These are phyloP conservation scores for Fusarium sp. DNA, from an alignment of 2,329 filamentous ascomycete genomes.

Conservation along the genomic window DNA sequence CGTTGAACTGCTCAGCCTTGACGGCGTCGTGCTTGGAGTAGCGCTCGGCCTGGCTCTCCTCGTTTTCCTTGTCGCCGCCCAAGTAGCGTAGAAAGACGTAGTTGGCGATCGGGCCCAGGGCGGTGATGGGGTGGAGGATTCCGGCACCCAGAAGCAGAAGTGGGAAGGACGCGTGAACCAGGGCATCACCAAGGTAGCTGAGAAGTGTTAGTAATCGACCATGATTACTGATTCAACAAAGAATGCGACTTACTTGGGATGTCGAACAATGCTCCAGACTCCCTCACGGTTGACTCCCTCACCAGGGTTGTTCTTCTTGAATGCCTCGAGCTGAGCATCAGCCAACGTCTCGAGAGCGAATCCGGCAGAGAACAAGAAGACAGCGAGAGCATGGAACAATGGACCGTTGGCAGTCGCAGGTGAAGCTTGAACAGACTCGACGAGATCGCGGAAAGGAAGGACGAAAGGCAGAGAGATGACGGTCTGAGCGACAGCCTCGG, in stretches of 20 bases:
- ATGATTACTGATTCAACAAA: rapidly evolving
- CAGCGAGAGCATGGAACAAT: background rate
- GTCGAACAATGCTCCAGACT: constrained; percentile 26
- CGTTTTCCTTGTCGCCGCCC: constrained; percentile 14
- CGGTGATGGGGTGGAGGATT: constrained; percentile 6
- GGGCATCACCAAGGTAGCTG: constrained; percentile 17
- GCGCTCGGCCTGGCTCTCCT: constrained; percentile 8
- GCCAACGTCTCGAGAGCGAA: constrained; percentile 14
- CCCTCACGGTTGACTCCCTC: constrained; percentile 11
- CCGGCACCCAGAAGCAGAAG: constrained; percentile 11
- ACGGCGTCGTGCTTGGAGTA: constrained; percentile 12
- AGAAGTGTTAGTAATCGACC: background rate
- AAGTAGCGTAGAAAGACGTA: constrained; percentile 20
- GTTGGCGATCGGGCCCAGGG: constrained; percentile 10
- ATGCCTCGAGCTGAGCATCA: constrained; percentile 11
- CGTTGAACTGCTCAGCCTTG: background rate
- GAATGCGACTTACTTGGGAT: constrained; percentile 12
- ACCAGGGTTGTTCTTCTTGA: constrained; percentile 1
- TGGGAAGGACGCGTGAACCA: constrained; percentile 17
- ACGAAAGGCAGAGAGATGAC: constrained; percentile 21
- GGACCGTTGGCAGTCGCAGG: constrained; percentile 7
- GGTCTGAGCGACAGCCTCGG: constrained; percentile 20
- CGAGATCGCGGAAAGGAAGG: constrained; percentile 10
- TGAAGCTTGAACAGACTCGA: constrained; percentile 5
- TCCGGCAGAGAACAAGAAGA: constrained; percentile 12